phyloP scores from a whole-genome alignment of 2,329 filamentous ascomycete species.

The Colletotrichum sp. region DNA sequence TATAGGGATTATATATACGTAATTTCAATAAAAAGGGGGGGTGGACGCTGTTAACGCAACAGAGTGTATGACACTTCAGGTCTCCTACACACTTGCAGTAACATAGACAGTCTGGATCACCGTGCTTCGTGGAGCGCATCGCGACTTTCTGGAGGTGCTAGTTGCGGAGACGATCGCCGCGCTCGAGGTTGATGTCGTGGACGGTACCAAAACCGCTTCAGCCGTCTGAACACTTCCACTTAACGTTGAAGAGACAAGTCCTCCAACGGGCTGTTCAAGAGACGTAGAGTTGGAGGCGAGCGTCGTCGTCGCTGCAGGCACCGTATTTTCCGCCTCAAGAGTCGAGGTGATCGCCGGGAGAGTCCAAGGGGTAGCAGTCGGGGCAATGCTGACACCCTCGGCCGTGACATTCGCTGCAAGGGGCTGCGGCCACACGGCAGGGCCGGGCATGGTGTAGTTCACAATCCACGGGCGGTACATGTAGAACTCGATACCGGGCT shows the following conservation, averaged over 20 bases:
- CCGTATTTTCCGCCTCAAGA: not conserved
- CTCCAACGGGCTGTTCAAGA: not conserved
- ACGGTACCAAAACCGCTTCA: not conserved
- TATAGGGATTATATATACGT: no score
- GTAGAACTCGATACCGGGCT: not conserved
- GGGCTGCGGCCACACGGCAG: not conserved
- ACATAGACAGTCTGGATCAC: not conserved
- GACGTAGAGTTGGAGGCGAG: not conserved
- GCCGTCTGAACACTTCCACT: not conserved
- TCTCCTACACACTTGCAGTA: not conserved
- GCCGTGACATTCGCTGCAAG: not conserved
- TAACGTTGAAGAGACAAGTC: not conserved
- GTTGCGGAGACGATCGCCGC: not conserved
- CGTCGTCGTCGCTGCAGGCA: not conserved
- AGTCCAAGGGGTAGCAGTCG: not conserved
- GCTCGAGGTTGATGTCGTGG: not conserved
- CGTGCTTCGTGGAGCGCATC: not conserved
- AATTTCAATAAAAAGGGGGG: no score
- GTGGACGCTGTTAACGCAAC: no score
- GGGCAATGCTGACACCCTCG: not conserved
- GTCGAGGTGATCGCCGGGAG: not conserved
- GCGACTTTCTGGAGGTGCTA: not conserved
- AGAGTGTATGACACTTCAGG: not conserved
- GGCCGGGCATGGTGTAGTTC: not conserved
- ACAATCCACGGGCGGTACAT: not conserved